Conservation (phyloP, 1,284 basidiomycete genomes). For the Rhodotorula sp. region DNA sequence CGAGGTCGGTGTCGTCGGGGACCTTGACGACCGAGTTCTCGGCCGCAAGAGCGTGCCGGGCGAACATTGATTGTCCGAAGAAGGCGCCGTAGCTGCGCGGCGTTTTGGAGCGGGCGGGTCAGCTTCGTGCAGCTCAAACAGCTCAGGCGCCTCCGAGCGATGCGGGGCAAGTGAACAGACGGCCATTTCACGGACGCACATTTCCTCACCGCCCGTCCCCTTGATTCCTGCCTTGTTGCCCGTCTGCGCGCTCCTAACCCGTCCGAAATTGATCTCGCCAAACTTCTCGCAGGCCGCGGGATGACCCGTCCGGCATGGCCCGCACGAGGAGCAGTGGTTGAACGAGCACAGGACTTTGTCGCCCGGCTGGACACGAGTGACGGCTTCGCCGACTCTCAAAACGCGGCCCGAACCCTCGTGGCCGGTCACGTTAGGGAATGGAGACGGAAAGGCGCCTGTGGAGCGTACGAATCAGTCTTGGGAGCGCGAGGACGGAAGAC, state of each 20-base stretch:
- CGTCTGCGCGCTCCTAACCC: neutral
- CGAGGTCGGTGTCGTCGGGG: constrained; percentile 35
- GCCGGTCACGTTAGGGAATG: constrained; percentile 13
- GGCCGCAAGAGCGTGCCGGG: constrained; percentile 37
- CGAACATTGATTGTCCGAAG: constrained; percentile 41
- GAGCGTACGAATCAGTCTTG: too few relatives aligned
- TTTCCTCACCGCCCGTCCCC: constrained; percentile 2
- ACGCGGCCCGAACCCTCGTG: constrained; percentile 31
- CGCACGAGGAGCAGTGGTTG: constrained; percentile 26
- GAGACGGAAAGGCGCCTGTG: constrained; percentile 8
- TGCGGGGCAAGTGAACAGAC: too few relatives aligned
- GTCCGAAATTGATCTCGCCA: constrained; percentile 19
- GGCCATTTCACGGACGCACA: too few relatives aligned
- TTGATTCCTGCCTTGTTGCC: constrained; percentile 6
- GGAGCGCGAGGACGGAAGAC: too few relatives aligned
- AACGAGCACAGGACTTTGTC: constrained; percentile 21
- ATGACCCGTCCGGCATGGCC: constrained; percentile 20
- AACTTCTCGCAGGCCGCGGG: constrained; percentile 22
- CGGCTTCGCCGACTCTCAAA: constrained; percentile 18
- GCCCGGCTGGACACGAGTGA: constrained; percentile 20
- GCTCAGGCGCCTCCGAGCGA: too few relatives aligned
- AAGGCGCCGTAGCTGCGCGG: constrained; percentile 25
- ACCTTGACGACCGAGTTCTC: constrained; percentile 41
- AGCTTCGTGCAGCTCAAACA: too few relatives aligned
- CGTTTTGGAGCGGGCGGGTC: too few relatives aligned